Evolutionary conservation across 1,139 yeast genomes (phyloP).

Genomic region (Geotrichum citri-aurantii): DNA sequence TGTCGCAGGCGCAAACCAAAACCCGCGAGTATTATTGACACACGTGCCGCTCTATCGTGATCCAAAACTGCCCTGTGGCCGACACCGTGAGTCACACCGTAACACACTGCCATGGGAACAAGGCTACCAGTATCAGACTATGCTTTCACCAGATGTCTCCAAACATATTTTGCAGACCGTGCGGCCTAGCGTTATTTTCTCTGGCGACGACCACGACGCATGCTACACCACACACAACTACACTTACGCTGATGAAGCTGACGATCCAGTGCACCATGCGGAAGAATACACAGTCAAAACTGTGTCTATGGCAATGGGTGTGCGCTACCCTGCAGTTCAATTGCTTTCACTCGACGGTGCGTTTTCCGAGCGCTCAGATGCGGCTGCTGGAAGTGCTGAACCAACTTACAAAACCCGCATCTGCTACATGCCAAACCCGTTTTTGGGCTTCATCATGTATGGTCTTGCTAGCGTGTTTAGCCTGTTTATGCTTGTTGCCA

Average conservation of each 20-base stretch:
- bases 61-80: conserved; percentile 57
- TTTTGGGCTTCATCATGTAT: conserved; percentile 40
- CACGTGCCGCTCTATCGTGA: conserved; percentile 76
- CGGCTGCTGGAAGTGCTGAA: not conserved
- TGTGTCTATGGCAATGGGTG: conserved; percentile 90
- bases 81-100: conserved; percentile 54
- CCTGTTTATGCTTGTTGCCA: conserved; percentile 17
- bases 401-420: conserved; percentile 36
- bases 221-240: conserved; percentile 69
- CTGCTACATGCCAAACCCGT: conserved; percentile 73
- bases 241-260: conserved; percentile 1
- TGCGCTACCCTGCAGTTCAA: conserved; percentile 78
- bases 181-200: conserved; percentile 63
- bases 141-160: conserved; percentile 54
- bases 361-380: conserved; percentile 10
- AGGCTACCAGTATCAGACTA: conserved; percentile 79
- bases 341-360: conserved; percentile 51
- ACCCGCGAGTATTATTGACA: conserved; percentile 65
- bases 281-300: conserved; percentile 85
- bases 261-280: conserved; percentile 31
- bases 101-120: conserved; percentile 49
- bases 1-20: conserved; percentile 30
- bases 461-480: conserved; percentile 26
- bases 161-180: conserved; percentile 50
- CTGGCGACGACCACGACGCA: conserved; percentile 97